Base-by-base conservation (phyloP, 2,329 filamentous ascomycete genomes). In the Immersiporthe knoxdaviesiana region DNA sequence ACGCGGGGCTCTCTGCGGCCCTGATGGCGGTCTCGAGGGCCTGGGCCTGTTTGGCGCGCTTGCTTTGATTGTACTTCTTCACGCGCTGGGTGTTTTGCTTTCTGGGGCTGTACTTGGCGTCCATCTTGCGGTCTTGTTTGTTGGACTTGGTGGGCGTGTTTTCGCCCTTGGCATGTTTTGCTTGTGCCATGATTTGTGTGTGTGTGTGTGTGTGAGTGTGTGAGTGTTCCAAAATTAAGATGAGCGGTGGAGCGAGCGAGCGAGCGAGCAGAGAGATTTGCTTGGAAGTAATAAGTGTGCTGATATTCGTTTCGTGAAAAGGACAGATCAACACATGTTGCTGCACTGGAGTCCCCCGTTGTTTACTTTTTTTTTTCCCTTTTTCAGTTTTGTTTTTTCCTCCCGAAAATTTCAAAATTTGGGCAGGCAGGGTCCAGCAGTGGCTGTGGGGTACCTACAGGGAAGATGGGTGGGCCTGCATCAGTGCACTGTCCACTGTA, bases 361-460 rank as follows among this genome's bases (percentile, higher is more conserved):
- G 14, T 63, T 63, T 61, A 47, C 58, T n/a, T 30, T 27, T 54
- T 59, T 47, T 21, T 47, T 11, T 47, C n/a, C 8, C 18, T 21
- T 47, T 39, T 41, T n/a, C n/a, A n/a, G 47, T 56, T 60, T 27
- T n/a, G 54, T 59, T 50, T 64, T 64, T 30, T 37, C 11, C 64
- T 32, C 16, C 41, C 12, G 62, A 68, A 70, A 70, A 70, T 65
- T 70, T 70, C 65, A 37, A 66, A 58, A 62, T 66, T 59, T 50
- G 14, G 44, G 63, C 12, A 65, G 56, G 65, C 65, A 70, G 65
- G 68, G 68, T 70, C 68, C 68, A 67, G 64, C 59, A 39, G 18
- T 16, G 56, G 24, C 41, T 52, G 65, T 66, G 65, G 64, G 10
- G 41, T 60, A 47, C 65, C 54, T 65, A 14, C 63, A 65, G 63